Base-by-base conservation (phyloP, 768 basidiomycete species). In the Tricholoma sp. region DNA sequence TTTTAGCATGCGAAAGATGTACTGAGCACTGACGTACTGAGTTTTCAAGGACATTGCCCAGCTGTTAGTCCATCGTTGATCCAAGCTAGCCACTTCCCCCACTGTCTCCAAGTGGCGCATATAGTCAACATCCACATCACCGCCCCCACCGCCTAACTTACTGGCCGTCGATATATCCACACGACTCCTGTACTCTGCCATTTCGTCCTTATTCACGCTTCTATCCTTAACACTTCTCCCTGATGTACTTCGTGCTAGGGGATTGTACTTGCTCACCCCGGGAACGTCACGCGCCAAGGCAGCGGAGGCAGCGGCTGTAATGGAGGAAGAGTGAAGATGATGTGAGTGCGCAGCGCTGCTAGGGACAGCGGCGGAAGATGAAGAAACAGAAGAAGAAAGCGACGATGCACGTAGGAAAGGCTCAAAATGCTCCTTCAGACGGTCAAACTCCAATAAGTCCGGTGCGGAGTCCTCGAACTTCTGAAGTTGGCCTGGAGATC, bases 361-460 rank as follows among this genome's bases (percentile, higher is more conserved):
- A 60, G 74, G 74, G 56, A 74, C 66, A 69, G 79, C 74, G 59
- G 70, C 64, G 64, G 74, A 71, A 54, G 69, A 65, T 77, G 73
- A 65, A 49, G 79, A 73, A 65, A 82, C 77, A 69, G 85, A 85
- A 72, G 86, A 79, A 67, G 88, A 85, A 72, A 83, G 77, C 58
- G 86, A 82, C 59, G 89, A 85, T 79, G 88, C 83, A 73, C 93
- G 86, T 72, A 99, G 75, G 77, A 92, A 90, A 55, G 93, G 90
- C 69, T 98, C 97, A 76, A 98, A 94, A 72, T 98, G 95, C 65
- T 97, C 94, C 74, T 96, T 96, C 64, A 99, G 72, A 59, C 88
- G 83, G 63, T 99, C 97, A 67, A 97, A 94, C 71, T 97, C 95
- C 60, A 94, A 74, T 10, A 84, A 82, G 57, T 91, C 93, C 9